phyloP scores from a whole-genome alignment of 1,139 yeast species.

The Blastobotrys elegans region DNA sequence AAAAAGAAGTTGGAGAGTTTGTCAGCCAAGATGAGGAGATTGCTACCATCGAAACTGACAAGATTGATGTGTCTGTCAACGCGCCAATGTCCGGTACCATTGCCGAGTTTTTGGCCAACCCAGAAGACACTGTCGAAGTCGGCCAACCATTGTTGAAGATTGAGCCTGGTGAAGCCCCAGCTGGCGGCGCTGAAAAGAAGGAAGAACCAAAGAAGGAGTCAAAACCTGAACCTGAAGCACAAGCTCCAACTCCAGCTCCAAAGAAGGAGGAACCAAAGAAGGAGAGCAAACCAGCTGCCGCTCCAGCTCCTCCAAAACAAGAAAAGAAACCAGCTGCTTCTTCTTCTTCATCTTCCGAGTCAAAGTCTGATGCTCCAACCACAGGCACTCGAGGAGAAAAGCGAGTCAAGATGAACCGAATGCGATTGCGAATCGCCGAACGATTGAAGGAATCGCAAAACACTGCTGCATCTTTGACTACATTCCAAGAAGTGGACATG shows the following conservation, averaged over 20 bases:
- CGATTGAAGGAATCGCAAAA: conserved; percentile 99
- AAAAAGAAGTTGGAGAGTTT: conserved; percentile 77
- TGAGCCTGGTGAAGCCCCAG: conserved; percentile 81
- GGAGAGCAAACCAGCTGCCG: conserved; percentile 31
- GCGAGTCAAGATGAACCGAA: conserved; percentile 98
- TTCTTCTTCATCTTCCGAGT: conserved; percentile 28
- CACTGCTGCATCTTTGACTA: conserved; percentile 96
- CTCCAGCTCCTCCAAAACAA: too few relatives aligned
- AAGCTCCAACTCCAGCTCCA: conserved; percentile 22
- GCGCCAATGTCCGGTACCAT: conserved; percentile 91
- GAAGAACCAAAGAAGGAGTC: conserved; percentile 29
- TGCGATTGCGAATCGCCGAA: conserved; percentile 98
- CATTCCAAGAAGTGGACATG: conserved; percentile 99
- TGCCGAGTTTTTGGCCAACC: conserved; percentile 72
- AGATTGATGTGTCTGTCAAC: conserved; percentile 94
- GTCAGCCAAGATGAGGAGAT: conserved; percentile 84
- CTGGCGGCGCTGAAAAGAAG: conserved; percentile 28
- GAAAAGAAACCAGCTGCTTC: conserved; percentile 25
- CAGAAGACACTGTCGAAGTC: conserved; percentile 93
- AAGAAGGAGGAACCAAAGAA: conserved; percentile 30
- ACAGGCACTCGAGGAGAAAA: conserved; percentile 76
- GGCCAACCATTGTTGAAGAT: conserved; percentile 90
- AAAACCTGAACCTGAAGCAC: conserved; percentile 23
- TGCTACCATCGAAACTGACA: conserved; percentile 98
- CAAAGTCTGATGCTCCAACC: conserved; percentile 36